Conservation (phyloP, 2,329 filamentous ascomycete genomes). For the Ceratocystis harringtonii region DNA sequence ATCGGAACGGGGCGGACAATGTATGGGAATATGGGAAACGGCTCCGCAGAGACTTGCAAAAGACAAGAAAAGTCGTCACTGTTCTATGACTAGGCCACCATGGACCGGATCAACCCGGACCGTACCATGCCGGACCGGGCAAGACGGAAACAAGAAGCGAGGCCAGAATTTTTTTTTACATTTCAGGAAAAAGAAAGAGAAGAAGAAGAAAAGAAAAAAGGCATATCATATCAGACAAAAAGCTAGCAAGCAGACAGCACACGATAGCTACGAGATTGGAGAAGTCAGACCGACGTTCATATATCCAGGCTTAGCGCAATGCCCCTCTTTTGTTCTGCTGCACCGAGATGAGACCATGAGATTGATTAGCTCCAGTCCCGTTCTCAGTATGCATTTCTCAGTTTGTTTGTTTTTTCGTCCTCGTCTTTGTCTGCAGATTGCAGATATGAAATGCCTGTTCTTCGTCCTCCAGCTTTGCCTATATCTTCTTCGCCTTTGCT, state of each 20-base stretch:
- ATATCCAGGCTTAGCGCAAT: conserved; percentile 16
- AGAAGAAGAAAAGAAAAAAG: neutral
- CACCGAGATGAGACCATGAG: conserved; percentile 6
- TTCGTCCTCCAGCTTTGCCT: neutral
- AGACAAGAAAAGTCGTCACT: neutral
- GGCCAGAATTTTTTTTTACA: neutral
- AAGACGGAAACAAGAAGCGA: neutral
- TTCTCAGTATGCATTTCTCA: conserved; percentile 1
- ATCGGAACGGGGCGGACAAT: no score
- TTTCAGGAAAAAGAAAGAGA: neutral
- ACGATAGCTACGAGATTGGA: conserved; percentile 16
- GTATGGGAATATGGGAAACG: neutral
- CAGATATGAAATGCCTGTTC: neutral
- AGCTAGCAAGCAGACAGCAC: conserved; percentile 12
- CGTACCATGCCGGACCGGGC: neutral
- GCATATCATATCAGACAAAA: conserved; percentile 15
- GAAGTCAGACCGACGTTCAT: conserved; percentile 16
- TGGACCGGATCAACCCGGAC: neutral
- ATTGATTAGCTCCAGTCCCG: neutral
- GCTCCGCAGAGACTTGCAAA: neutral
- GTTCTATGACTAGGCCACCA: neutral
- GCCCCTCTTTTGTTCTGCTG: conserved; percentile 14
- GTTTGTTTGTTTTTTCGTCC: neutral
- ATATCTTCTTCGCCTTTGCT: no score
- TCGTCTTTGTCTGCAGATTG: neutral